phyloP scores from a whole-genome alignment of 257 asterid species.

The Solanum etuberosum region DNA sequence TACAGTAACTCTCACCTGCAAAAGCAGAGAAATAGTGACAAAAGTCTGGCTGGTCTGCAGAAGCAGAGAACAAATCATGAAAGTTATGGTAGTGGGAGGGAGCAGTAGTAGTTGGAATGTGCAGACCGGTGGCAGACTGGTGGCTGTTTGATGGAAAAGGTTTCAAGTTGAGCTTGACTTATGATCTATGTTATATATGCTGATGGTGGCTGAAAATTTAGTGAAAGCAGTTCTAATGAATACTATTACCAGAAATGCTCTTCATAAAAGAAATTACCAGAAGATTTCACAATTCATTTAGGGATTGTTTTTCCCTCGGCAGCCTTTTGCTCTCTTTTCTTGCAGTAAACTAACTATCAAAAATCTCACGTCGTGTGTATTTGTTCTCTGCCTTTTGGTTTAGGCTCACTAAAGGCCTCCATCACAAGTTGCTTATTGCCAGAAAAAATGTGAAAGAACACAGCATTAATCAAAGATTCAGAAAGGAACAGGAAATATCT shows the following conservation, averaged over 20 bases:
- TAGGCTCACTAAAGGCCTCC: constrained; percentile 69
- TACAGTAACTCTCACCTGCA: background rate
- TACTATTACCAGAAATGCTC: background rate
- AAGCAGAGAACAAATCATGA: background rate
- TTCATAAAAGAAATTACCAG: background rate
- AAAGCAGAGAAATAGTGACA: background rate
- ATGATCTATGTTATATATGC: background rate
- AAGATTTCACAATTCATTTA: background rate
- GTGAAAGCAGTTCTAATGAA: background rate
- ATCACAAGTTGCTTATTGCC: constrained; percentile 35
- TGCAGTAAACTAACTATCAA: background rate
- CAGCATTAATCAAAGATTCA: constrained; percentile 32
- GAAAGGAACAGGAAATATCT: constrained; percentile 52
- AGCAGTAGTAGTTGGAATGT: background rate
- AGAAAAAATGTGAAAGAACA: constrained; percentile 45
- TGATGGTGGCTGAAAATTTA: background rate
- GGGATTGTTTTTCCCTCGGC: background rate
- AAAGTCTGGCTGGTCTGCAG: background rate
- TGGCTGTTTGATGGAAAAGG: background rate
- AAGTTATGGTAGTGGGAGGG: background rate
- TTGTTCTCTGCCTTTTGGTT: background rate
- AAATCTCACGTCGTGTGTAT: background rate
- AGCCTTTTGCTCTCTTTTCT: background rate
- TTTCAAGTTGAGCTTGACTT: background rate
- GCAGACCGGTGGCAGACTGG: background rate